These are phyloP conservation scores for Phaeotremella skinneri DNA, from an alignment of 768 basidiomycete genomes.

Conservation along the genomic window DNA sequence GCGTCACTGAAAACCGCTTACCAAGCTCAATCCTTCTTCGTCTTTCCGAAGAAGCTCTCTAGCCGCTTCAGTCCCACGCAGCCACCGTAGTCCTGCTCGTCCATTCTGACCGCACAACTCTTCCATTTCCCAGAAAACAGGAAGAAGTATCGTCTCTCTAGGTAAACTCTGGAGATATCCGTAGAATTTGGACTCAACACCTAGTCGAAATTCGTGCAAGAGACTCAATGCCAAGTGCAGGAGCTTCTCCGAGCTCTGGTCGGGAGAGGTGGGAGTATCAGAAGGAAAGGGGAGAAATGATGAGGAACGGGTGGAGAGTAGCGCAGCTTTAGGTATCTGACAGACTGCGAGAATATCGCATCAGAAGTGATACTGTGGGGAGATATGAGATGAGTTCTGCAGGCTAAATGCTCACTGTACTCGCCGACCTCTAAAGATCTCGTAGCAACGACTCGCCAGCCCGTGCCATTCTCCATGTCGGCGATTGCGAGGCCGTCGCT, in stretches of 20 bases:
- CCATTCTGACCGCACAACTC: conserved; percentile 38
- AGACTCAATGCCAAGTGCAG: conserved; percentile 48
- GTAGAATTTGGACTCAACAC: conserved; percentile 42
- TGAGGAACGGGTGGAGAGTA: conserved; percentile 21
- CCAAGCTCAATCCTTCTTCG: conserved; percentile 10
- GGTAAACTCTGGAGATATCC: conserved; percentile 53
- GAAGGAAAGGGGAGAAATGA: conserved; percentile 12
- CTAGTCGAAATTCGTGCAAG: conserved; percentile 49
- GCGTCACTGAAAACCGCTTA: too few species aligned
- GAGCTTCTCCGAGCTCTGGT: conserved; percentile 19
- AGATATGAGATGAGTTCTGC: background rate
- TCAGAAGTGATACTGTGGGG: background rate
- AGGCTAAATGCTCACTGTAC: conserved; percentile 13
- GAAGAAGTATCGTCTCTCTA: conserved; percentile 35
- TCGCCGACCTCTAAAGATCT: conserved; percentile 20
- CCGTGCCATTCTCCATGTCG: conserved; percentile 23
- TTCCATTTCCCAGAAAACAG: conserved; percentile 48
- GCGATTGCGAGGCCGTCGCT: conserved; percentile 8
- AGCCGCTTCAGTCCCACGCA: conserved; percentile 44
- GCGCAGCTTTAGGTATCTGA: conserved; percentile 24
- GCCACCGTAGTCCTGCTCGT: conserved; percentile 34
- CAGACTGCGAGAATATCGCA: conserved; percentile 13
- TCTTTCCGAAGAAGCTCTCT: conserved; percentile 30
- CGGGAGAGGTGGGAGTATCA: background rate
- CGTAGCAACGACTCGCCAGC: conserved; percentile 21